These are phyloP conservation scores for Trichosporon coremiiforme DNA, from an alignment of 1,284 basidiomycete species.

Conservation along the genomic window DNA sequence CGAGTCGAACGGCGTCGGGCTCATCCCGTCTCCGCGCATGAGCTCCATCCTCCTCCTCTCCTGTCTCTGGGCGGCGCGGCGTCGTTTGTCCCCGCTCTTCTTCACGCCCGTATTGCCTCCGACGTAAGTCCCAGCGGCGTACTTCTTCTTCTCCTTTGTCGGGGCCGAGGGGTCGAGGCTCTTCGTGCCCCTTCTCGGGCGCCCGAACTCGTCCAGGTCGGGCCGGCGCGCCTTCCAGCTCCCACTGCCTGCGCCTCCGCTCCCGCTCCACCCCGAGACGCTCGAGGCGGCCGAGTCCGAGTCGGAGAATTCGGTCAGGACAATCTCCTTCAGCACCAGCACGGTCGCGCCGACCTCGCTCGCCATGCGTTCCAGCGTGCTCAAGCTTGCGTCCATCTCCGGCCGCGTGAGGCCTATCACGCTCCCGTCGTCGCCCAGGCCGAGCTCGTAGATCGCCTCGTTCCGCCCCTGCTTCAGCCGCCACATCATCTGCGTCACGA, in stretches of 20 bases:
- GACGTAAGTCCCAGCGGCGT: neutral
- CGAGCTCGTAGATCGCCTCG: conserved; percentile 89
- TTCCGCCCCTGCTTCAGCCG: conserved; percentile 86
- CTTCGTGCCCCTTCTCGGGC: conserved; percentile 37
- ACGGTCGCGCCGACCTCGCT: conserved; percentile 86
- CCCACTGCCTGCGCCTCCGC: neutral
- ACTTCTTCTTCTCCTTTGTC: conserved; percentile 21
- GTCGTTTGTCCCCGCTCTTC: neutral
- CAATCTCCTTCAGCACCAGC: conserved; percentile 79
- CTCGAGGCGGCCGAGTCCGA: neutral
- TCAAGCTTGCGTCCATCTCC: conserved; percentile 76
- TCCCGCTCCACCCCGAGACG: neutral
- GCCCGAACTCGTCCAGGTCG: conserved; percentile 40
- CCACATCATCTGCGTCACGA: conserved; percentile 94
- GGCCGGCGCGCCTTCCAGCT: conserved; percentile 35
- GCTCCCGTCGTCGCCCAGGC: conserved; percentile 78
- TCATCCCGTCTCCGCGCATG: neutral
- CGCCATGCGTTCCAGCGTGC: conserved; percentile 88
- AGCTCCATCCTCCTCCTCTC: neutral
- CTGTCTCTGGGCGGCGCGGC: neutral
- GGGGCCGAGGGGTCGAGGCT: conserved; percentile 20
- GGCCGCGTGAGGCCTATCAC: conserved; percentile 74
- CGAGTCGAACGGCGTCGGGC: neutral
- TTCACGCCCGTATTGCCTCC: conserved; percentile 21
- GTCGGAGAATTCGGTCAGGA: conserved; percentile 33